Evolutionary conservation across 306 rosid genomes (phyloP).

Genomic region (Lablab purpureus): DNA sequence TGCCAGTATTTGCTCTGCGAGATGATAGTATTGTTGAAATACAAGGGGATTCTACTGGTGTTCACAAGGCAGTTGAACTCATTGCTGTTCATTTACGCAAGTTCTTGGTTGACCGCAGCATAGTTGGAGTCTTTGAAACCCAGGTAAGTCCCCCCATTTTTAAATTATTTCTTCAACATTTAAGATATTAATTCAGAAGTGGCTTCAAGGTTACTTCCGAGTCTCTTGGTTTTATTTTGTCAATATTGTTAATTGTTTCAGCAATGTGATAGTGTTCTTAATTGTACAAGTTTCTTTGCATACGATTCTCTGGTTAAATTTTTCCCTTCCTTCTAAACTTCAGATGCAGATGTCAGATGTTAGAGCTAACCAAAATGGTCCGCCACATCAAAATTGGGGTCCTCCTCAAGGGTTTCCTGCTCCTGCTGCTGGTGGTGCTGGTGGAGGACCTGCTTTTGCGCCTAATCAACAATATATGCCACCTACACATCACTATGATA

Average conservation of each 20-base stretch:
- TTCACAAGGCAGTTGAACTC: constrained; percentile 58
- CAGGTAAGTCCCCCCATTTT: constrained; percentile 33
- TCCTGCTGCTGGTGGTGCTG: constrained; percentile 32
- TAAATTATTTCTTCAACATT: neutral
- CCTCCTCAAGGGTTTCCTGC: constrained; percentile 54
- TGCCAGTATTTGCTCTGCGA: constrained; percentile 52
- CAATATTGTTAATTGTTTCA: neutral
- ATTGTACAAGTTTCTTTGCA: neutral
- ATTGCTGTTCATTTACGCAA: constrained; percentile 52
- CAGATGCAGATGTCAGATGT: constrained; percentile 51
- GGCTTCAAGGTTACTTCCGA: neutral
- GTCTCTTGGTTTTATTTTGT: neutral
- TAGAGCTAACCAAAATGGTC: constrained; percentile 49
- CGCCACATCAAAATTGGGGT: constrained; percentile 54
- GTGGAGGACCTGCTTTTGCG: constrained; percentile 50
- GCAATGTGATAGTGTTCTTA: neutral
- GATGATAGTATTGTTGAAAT: constrained; percentile 60
- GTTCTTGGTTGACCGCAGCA: constrained; percentile 62
- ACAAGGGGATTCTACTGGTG: constrained; percentile 56
- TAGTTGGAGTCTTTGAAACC: constrained; percentile 54
- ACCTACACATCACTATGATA: constrained; percentile 52
- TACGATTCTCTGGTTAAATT: neutral
- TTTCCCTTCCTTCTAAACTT: neutral
- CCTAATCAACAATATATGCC: constrained; percentile 55
- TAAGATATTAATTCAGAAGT: neutral